Conservation (phyloP, 768 basidiomycete species). For the Imleria badia region DNA sequence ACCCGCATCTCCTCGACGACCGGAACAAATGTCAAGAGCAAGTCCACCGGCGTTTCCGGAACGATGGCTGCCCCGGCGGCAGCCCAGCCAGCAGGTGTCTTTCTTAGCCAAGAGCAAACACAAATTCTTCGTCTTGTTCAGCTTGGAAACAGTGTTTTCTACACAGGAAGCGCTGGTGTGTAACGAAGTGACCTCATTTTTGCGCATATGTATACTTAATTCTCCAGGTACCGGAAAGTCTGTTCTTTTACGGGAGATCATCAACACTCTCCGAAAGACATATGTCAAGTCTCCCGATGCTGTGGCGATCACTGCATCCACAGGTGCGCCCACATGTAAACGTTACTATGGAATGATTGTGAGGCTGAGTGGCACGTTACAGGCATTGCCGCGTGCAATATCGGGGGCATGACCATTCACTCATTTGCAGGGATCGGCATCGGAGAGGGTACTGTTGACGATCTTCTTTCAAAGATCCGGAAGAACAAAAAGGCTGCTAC, state of each 20-base stretch:
- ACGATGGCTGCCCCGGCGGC: slow-evolving; percentile 5
- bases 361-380: not conserved
- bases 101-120: slow-evolving; percentile 83
- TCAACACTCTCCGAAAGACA: slow-evolving; percentile 64
- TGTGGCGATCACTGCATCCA: slow-evolving; percentile 93
- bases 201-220: slow-evolving; percentile 16
- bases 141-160: slow-evolving; percentile 78
- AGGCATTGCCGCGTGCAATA: slow-evolving; percentile 97
- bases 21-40: slow-evolving; percentile 9
- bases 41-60: slow-evolving; percentile 2
- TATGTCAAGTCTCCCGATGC: slow-evolving; percentile 58
- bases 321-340: slow-evolving; percentile 49
- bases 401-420: slow-evolving; percentile 93
- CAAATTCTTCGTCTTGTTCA: slow-evolving; percentile 79
- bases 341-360: not conserved
- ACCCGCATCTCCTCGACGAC: slow-evolving; percentile 11
- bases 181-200: slow-evolving; percentile 10
- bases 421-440: slow-evolving; percentile 95
- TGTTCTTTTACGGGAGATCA: slow-evolving; percentile 90
- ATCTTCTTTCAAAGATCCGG: slow-evolving; percentile 62
- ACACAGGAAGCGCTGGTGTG: slow-evolving; percentile 96
- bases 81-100: slow-evolving; percentile 41
- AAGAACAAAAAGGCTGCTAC: slow-evolving; percentile 82
- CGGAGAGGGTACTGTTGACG: slow-evolving; percentile 62
- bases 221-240: slow-evolving; percentile 91